Percentiles rank a stretch among this genome's conserved stretches.
Conservation (phyloP, 805 yeast species). For the Yamadazyma tumulicola region DNA sequence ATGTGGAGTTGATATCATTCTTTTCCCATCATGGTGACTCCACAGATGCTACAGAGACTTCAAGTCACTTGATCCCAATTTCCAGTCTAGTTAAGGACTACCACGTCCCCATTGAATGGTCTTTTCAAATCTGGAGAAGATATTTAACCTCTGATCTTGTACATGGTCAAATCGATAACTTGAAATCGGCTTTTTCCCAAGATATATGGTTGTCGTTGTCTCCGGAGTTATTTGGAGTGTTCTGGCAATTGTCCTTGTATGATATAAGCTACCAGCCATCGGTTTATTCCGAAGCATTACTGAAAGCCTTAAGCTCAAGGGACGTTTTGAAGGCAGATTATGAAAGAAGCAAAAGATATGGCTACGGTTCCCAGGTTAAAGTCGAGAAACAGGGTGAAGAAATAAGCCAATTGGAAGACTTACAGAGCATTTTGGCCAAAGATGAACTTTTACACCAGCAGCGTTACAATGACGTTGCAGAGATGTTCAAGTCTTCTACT, state of each 20-base stretch:
- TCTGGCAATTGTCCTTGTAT: conserved; percentile 72
- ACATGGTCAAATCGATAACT: not conserved
- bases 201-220: conserved; percentile 18
- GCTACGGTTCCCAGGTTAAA: conserved; percentile 1
- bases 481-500: conserved; percentile 22
- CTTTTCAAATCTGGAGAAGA: conserved; percentile 75
- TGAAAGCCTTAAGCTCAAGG: conserved; percentile 27
- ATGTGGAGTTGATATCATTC: conserved; percentile 52
- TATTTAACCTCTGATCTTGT: conserved; percentile 22
- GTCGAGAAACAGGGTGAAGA: conserved; percentile 24
- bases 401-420: conserved; percentile 17
- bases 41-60: conserved; percentile 31
- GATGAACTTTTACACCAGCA: conserved; percentile 46
- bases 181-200: conserved; percentile 6
- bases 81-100: conserved; percentile 39
- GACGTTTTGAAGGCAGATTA: conserved; percentile 6
- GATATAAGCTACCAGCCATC: conserved; percentile 58
- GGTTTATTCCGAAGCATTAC: conserved; percentile 48
- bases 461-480: conserved; percentile 30
- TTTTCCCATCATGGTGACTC: conserved; percentile 39
- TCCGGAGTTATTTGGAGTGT: conserved; percentile 49
- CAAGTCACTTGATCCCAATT: conserved; percentile 21
- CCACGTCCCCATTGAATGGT: conserved; percentile 56
- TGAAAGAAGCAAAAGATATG: conserved; percentile 5
- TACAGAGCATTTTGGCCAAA: conserved; percentile 23